These are phyloP conservation scores for Fusarium virguliforme DNA, from an alignment of 2,329 filamentous ascomycete genomes.

Conservation along the genomic window DNA sequence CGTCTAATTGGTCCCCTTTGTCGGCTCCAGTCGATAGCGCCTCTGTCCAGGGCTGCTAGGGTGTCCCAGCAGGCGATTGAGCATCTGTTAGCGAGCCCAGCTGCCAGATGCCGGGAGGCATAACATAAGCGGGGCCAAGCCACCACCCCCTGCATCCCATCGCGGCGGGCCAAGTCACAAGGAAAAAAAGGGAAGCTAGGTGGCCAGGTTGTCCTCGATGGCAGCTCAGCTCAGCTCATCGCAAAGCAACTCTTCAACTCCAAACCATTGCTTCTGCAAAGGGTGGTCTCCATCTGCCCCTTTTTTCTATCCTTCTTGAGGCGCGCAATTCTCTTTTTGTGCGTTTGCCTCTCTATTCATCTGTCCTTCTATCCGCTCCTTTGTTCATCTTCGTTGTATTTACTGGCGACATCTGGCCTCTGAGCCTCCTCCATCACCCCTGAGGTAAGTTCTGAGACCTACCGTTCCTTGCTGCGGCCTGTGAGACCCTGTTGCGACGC, in stretches of 20 bases:
- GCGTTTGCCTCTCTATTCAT: conserved; percentile 27
- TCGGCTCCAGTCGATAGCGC: conserved; percentile 19
- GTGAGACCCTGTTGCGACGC: conserved; percentile 31
- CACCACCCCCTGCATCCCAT: conserved; percentile 46
- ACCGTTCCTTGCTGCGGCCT: conserved; percentile 31
- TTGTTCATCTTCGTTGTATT: conserved; percentile 38
- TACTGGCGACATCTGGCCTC: conserved; percentile 29
- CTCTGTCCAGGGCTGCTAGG: neutral
- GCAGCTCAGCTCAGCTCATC: conserved; percentile 33
- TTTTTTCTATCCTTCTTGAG: conserved; percentile 39
- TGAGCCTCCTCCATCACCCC: conserved; percentile 33
- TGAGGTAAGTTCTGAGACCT: conserved; percentile 48
- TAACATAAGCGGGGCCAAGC: conserved; percentile 40
- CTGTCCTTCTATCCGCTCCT: conserved; percentile 46
- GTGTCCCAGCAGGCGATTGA: conserved; percentile 10
- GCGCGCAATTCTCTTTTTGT: conserved; percentile 42
- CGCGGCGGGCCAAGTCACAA: conserved; percentile 26
- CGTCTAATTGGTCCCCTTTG: conserved; percentile 24
- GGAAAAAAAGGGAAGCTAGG: conserved; percentile 46
- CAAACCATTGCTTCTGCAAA: conserved; percentile 44
- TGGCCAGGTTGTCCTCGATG: conserved; percentile 51
- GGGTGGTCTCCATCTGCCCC: conserved; percentile 42
- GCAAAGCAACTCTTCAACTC: conserved; percentile 38
- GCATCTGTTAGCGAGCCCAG: conserved; percentile 41
- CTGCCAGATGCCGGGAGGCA: conserved; percentile 41